Conservation (phyloP, 2,329 filamentous ascomycete genomes). For the Aureobasidium lini region DNA sequence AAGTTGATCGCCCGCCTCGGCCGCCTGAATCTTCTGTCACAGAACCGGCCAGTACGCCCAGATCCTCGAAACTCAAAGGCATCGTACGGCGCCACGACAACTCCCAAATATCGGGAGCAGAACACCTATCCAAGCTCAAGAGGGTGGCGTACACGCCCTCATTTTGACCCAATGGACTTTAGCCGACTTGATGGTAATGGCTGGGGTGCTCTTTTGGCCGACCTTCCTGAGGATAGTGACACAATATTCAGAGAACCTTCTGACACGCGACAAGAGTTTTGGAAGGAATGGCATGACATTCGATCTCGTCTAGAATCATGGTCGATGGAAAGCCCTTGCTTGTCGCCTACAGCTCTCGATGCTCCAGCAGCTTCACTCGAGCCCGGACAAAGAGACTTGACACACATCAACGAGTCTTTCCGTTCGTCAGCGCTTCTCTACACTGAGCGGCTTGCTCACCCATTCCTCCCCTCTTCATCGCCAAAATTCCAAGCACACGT, state of each 20-base stretch:
- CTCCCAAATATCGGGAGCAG: neutral
- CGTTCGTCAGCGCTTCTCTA: constrained; percentile 84
- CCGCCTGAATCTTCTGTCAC: constrained; percentile 74
- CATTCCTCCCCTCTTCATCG: constrained; percentile 62
- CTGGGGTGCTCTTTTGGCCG: constrained; percentile 49
- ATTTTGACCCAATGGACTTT: constrained; percentile 29
- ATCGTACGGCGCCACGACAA: neutral
- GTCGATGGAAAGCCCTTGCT: constrained; percentile 49
- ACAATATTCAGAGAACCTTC: constrained; percentile 30
- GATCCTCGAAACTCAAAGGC: constrained; percentile 21
- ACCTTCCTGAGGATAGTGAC: constrained; percentile 37
- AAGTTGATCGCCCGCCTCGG: constrained; percentile 77
- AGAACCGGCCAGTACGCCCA: constrained; percentile 47
- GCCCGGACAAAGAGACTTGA: constrained; percentile 62
- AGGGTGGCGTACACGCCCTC: constrained; percentile 1
- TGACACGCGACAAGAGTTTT: constrained; percentile 57
- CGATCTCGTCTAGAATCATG: constrained; percentile 70
- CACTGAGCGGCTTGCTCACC: constrained; percentile 77
- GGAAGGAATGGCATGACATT: constrained; percentile 78
- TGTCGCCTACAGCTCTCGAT: constrained; percentile 35
- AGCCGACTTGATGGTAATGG: constrained; percentile 61
- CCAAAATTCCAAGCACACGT: constrained; percentile 78
- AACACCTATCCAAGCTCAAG: neutral
- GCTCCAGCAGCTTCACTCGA: constrained; percentile 20
- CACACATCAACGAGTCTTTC: constrained; percentile 82